phyloP scores from a whole-genome alignment of 2,329 filamentous ascomycete genomes.

The Akanthomyces lecanii region DNA sequence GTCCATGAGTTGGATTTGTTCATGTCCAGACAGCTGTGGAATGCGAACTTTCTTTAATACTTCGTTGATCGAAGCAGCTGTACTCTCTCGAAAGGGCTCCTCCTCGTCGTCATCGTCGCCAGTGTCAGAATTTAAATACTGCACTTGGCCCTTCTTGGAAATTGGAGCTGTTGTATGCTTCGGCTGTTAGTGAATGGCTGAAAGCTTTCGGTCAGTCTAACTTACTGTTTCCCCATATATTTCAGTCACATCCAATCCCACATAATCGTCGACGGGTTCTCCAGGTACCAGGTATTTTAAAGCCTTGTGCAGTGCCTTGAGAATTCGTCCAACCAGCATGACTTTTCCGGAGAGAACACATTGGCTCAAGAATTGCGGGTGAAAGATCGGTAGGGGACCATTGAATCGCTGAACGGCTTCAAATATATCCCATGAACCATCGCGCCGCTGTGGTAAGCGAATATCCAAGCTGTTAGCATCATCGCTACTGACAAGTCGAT shows the following conservation, averaged over 20 bases:
- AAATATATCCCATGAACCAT: slow-evolving; percentile 65
- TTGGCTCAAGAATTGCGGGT: slow-evolving; percentile 85
- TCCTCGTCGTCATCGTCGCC: slow-evolving; percentile 41
- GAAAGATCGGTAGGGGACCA: slow-evolving; percentile 81
- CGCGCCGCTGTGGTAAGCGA: slow-evolving; percentile 44
- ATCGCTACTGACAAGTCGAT: slow-evolving; percentile 65
- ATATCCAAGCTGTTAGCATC: slow-evolving; percentile 54
- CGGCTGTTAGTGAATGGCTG: neutral
- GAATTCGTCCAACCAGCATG: slow-evolving; percentile 63
- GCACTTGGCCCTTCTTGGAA: slow-evolving; percentile 29
- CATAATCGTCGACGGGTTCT: slow-evolving; percentile 72
- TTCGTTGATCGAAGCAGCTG: slow-evolving; percentile 67
- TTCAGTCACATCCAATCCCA: slow-evolving; percentile 61
- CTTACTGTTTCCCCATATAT: slow-evolving; percentile 43
- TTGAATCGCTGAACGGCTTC: slow-evolving; percentile 80
- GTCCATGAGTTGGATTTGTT: slow-evolving; percentile 80
- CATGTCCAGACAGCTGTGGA: slow-evolving; percentile 74
- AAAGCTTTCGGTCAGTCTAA: neutral
- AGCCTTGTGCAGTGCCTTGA: slow-evolving; percentile 67
- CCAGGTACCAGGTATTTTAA: slow-evolving; percentile 81
- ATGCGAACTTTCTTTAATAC: slow-evolving; percentile 71
- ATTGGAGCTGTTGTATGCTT: neutral
- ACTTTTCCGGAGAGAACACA: slow-evolving; percentile 79
- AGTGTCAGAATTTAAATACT: slow-evolving; percentile 33
- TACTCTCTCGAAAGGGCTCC: slow-evolving; percentile 65